phyloP scores from a whole-genome alignment of 768 basidiomycete genomes.

The Russula griseocarnosa region DNA sequence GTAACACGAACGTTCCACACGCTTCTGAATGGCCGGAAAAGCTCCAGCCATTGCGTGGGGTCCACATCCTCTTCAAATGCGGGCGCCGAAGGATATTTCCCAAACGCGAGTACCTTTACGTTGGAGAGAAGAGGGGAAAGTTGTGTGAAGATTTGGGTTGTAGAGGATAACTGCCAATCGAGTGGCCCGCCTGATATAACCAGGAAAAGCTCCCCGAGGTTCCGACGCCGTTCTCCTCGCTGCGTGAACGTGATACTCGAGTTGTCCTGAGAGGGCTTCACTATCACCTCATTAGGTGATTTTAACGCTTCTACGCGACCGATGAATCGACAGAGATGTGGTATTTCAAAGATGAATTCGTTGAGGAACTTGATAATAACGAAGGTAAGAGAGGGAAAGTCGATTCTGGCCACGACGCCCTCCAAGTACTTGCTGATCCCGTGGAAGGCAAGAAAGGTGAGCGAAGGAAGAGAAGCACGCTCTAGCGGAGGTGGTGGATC shows the following conservation, averaged over 20 bases:
- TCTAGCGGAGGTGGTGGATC: not conserved
- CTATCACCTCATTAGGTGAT: not conserved
- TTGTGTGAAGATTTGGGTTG: not conserved
- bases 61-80: not conserved
- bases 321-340: constrained; percentile 5
- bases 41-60: not conserved
- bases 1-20: not conserved
- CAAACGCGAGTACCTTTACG: not conserved
- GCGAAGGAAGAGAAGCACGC: not conserved
- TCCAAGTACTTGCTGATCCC: not conserved
- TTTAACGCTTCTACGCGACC: not conserved
- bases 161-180: constrained; percentile 5
- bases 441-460: not conserved
- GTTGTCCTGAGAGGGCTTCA: not conserved
- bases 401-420: not conserved
- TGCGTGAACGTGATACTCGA: not conserved
- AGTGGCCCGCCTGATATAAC: not conserved
- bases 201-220: not conserved
- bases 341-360: not conserved
- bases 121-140: constrained; percentile 1
- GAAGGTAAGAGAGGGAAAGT: not conserved
- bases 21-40: not conserved
- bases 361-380: not conserved
- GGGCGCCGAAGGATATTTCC: not conserved
- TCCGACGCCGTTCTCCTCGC: not conserved